phyloP scores from a whole-genome alignment of 2,329 filamentous ascomycete genomes.

The Phyllosticta ampelicida region DNA sequence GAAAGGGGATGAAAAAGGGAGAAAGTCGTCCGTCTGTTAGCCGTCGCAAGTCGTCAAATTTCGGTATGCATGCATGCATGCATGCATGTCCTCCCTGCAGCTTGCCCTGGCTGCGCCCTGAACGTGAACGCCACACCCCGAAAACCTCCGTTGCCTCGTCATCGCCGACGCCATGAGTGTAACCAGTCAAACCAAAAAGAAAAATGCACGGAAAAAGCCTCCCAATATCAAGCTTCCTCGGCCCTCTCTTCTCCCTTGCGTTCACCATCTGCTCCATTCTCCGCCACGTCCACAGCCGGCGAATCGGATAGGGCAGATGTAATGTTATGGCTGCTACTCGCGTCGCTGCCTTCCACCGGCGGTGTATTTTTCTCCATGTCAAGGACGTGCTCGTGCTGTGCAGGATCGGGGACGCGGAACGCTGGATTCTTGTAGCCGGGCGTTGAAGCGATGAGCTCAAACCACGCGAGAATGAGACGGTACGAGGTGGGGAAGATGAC shows the following conservation, averaged over 20 bases:
- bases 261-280: background rate
- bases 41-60: background rate
- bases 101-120: background rate
- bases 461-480: constrained; percentile 2
- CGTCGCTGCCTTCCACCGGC: background rate
- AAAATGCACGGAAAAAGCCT: background rate
- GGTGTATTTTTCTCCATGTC: background rate
- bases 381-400: background rate
- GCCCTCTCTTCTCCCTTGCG: background rate
- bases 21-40: too few species aligned
- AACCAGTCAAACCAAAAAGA: background rate
- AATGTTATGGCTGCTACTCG: background rate
- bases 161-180: background rate
- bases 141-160: background rate
- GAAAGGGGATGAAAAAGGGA: too few species aligned
- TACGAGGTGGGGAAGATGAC: background rate
- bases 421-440: constrained; percentile 1
- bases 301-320: too few species aligned
- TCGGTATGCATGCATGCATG: background rate
- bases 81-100: background rate
- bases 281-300: background rate
- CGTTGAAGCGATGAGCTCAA: background rate
- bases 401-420: background rate
- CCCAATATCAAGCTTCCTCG: background rate
- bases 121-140: background rate